Evolutionary conservation across 306 rosid genomes (phyloP).

Genomic region (Trifolium dubium): DNA sequence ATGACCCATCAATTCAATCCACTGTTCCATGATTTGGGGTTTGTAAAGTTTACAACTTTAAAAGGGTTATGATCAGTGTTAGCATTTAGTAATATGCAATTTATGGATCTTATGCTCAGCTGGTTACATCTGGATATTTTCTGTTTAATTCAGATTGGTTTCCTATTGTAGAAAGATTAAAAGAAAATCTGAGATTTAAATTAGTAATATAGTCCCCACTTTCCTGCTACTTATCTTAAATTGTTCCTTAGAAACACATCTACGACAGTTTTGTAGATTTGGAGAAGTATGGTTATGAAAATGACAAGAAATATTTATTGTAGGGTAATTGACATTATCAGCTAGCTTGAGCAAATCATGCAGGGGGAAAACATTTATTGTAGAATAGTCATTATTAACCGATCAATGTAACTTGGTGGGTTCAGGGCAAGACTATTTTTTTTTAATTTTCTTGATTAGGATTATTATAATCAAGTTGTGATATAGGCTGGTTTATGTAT

Average conservation of each 20-base stretch:
- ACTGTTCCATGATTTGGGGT: neutral
- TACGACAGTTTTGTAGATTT: constrained; percentile 31
- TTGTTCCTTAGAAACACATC: constrained; percentile 20
- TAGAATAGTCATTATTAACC: constrained; percentile 22
- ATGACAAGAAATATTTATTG: constrained; percentile 8
- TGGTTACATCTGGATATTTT: constrained; percentile 16
- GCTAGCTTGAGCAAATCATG: neutral
- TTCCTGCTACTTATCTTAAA: neutral
- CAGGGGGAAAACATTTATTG: neutral
- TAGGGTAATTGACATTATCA: neutral
- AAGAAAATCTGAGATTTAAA: constrained; percentile 25
- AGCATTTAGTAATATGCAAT: neutral
- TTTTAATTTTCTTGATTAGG: constrained; percentile 30
- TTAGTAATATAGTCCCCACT: neutral
- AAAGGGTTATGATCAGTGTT: constrained; percentile 6
- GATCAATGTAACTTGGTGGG: neutral
- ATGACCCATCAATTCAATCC: constrained; percentile 17
- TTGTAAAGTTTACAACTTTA: neutral
- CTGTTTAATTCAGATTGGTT: constrained; percentile 18
- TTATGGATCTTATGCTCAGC: constrained; percentile 34
- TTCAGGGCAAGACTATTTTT: constrained; percentile 6
- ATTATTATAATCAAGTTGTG: constrained; percentile 21
- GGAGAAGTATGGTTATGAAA: constrained; percentile 29
- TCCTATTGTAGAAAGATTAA: constrained; percentile 22
- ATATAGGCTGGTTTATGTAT: neutral